Evolutionary conservation across 345 rosid genomes (phyloP).

Genomic region (Eucalyptus sp.): DNA sequence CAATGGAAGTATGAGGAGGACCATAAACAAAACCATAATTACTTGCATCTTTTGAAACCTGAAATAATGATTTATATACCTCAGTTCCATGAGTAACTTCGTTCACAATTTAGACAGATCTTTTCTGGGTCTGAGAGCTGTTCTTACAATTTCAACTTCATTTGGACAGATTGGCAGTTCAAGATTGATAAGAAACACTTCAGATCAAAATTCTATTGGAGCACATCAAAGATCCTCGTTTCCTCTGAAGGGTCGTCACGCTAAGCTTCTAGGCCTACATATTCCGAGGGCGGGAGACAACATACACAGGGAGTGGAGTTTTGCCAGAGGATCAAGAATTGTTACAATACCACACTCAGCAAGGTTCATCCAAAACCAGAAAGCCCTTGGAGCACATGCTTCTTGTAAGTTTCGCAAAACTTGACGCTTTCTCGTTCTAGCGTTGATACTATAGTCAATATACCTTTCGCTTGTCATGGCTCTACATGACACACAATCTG

Average conservation of each 20-base stretch:
- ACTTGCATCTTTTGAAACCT: background rate
- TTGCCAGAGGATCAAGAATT: conserved; percentile 46
- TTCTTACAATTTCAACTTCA: background rate
- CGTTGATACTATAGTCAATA: background rate
- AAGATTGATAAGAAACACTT: conserved; percentile 7
- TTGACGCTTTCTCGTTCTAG: background rate
- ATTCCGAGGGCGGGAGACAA: conserved; percentile 10
- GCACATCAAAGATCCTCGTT: conserved; percentile 7
- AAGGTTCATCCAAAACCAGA: conserved; percentile 4
- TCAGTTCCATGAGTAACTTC: background rate
- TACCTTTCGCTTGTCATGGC: background rate
- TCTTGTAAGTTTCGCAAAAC: conserved; percentile 46
- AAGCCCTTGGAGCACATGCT: conserved; percentile 31
- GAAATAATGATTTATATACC: background rate
- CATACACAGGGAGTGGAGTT: conserved; percentile 35
- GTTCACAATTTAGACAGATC: background rate
- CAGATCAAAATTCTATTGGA: background rate
- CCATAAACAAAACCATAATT: background rate
- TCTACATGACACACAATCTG: background rate
- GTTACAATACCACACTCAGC: conserved; percentile 8
- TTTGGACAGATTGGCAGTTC: conserved; percentile 21
- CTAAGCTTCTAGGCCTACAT: conserved; percentile 5
- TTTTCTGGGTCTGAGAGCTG: background rate
- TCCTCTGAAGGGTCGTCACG: conserved; percentile 6
- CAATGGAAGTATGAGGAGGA: background rate